Conservation (phyloP, 768 basidiomycete species). For the Fomitopsis pulvina region DNA sequence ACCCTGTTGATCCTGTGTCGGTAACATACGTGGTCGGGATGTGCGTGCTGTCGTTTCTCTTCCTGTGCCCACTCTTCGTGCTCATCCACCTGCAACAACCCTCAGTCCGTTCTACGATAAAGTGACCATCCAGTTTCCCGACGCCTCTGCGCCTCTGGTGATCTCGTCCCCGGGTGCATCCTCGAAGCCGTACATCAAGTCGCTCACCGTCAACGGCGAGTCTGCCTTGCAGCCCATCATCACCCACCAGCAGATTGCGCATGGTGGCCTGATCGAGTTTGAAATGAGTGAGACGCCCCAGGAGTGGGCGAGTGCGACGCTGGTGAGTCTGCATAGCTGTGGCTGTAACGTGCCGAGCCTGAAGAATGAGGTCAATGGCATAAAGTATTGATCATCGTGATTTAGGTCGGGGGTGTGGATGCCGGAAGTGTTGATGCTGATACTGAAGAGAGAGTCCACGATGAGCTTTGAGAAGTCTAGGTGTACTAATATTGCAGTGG, state of each 20-base stretch:
- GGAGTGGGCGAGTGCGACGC: conserved; percentile 33
- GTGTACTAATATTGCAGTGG: background rate
- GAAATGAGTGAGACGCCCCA: conserved; percentile 53
- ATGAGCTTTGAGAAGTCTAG: background rate
- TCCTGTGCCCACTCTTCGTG: background rate
- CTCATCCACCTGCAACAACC: background rate
- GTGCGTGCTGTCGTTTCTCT: conserved; percentile 29
- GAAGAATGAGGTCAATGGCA: background rate
- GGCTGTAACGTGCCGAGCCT: background rate
- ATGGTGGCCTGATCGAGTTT: conserved; percentile 54
- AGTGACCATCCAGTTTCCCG: conserved; percentile 51
- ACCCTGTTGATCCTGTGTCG: conserved; percentile 78
- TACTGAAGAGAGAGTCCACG: background rate
- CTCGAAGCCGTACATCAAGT: conserved; percentile 53
- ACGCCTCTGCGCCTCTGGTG: conserved; percentile 30
- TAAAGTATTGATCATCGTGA: background rate
- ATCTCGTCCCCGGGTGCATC: conserved; percentile 54
- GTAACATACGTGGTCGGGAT: conserved; percentile 72
- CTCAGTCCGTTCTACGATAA: conserved; percentile 45
- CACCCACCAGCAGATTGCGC: conserved; percentile 50
- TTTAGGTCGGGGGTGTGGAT: background rate
- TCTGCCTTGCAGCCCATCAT: conserved; percentile 41
- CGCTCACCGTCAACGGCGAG: conserved; percentile 49
- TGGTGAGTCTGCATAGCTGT: conserved; percentile 9
- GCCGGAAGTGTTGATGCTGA: background rate